Base-by-base conservation (phyloP, 176 grass and related monocot species). In the Eremochloa ophiuroides region DNA sequence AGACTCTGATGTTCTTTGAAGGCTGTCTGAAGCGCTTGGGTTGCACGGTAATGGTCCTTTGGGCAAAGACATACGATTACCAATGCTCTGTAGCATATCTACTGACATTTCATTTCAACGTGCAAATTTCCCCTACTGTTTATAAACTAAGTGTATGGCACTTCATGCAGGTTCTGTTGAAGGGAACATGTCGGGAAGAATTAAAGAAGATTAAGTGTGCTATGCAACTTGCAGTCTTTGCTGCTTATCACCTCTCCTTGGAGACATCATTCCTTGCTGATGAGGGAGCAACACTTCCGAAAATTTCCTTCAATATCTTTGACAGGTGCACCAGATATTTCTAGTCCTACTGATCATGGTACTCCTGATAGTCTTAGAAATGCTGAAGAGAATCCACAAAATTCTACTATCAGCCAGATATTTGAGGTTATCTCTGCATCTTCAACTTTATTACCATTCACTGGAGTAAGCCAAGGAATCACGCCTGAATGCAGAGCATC, bases 1-100 rank as follows among this genome's bases (percentile, higher is more conserved):
- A 94, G 82, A 94, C 90, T 56, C 76, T 97, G 86, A 97, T 97
- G 95, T 97, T 94, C 74, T 94, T 97, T 81, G 92, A 97, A 81
- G 95, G 89, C 86, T 97, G 95, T 69, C 78, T 91, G 71, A 86
- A 82, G 62, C 90, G 80, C 35, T 79, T 94, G 76, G 95, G 95
- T 69, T 97, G 95, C 92, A 94, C 95, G 87, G 95, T 97, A 97
- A 97, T 84, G 53, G 12, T 23, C 65, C 13, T 46, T 61, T 71
- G 27, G 29, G 29, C 22, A 64, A 67, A n/a, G 25, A 87, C 27
- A 44, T 58, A 60, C 18, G 27, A 69, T 56, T 73, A 25, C 8
- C 63, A 13, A 42, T 44, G 20, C 58, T 33, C 37, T 25, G n/a
- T 13, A 62, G 71, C 39, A 58, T 15, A 26, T 37, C 35, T 51